phyloP scores from a whole-genome alignment of 2,329 filamentous ascomycete genomes.

The Sclerotinia spermophila region DNA sequence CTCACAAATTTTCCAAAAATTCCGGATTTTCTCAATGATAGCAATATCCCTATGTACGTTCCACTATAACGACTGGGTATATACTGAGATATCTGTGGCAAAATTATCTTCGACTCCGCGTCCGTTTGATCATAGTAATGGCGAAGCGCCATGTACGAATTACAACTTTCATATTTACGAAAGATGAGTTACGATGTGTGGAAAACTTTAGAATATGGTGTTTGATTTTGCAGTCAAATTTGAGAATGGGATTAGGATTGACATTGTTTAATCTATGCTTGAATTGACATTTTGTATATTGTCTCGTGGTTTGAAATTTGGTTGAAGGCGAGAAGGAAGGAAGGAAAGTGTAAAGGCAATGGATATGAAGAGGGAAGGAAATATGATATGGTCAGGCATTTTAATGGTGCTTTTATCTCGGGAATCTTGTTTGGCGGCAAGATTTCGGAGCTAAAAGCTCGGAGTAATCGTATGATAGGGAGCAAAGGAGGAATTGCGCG shows the following conservation, averaged over 20 bases:
- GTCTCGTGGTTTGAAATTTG: rapidly evolving
- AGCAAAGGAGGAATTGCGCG: neutral
- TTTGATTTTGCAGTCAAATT: no score
- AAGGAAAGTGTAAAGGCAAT: neutral
- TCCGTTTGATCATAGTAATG: neutral
- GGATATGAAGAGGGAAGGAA: neutral
- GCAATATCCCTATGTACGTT: neutral
- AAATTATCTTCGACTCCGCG: no score
- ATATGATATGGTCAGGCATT: neutral
- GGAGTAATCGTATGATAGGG: neutral
- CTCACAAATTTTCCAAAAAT: neutral
- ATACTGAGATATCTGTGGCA: neutral
- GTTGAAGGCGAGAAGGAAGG: neutral
- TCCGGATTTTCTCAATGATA: neutral
- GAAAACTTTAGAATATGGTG: no score
- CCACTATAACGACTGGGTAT: neutral
- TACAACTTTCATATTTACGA: neutral
- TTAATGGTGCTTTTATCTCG: neutral
- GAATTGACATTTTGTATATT: neutral
- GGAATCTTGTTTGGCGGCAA: neutral
- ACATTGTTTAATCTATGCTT: neutral
- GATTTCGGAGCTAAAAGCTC: neutral
- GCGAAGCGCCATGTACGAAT: neutral
- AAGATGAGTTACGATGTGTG: neutral
- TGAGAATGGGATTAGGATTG: neutral